Conservation (phyloP, 2,329 filamentous ascomycete genomes). For the Dothistroma septosporum region DNA sequence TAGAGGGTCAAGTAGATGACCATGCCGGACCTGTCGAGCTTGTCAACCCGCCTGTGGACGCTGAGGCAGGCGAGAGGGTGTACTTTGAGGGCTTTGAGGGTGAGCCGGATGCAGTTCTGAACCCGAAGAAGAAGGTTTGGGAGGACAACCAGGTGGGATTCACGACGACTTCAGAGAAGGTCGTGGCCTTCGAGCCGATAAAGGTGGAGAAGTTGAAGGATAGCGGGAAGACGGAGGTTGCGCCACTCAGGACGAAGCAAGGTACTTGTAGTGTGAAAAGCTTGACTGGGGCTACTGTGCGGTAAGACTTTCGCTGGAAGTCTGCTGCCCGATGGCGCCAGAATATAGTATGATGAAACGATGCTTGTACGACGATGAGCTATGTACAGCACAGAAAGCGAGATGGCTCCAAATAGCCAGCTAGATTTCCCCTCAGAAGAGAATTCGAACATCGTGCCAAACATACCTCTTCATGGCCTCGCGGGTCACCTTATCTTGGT, state of each 20-base stretch:
- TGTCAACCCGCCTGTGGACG: slow-evolving; percentile 72
- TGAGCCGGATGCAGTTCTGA: slow-evolving; percentile 86
- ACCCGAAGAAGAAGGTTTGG: slow-evolving; percentile 99
- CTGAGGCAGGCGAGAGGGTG: slow-evolving; percentile 79
- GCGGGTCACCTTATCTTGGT: slow-evolving; percentile 16
- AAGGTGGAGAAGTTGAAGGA: slow-evolving; percentile 72
- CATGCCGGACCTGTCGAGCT: slow-evolving; percentile 91
- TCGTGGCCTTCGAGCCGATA: slow-evolving; percentile 80
- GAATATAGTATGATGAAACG: background rate
- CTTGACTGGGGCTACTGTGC: slow-evolving; percentile 74
- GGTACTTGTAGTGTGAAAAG: slow-evolving; percentile 79
- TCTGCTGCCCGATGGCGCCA: no score
- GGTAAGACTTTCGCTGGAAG: no score
- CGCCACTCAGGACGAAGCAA: slow-evolving; percentile 69
- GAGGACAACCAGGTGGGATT: slow-evolving; percentile 95
- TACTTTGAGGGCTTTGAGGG: slow-evolving; percentile 94
- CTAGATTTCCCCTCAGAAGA: background rate
- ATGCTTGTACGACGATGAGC: background rate
- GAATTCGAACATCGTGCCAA: background rate
- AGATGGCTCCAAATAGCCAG: slow-evolving; percentile 1
- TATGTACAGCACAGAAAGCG: slow-evolving; percentile 1
- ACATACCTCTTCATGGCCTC: background rate
- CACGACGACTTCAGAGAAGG: slow-evolving; percentile 74
- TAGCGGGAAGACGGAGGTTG: slow-evolving; percentile 52
- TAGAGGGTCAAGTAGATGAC: slow-evolving; percentile 77